phyloP scores from a whole-genome alignment of 495 filamentous ascomycete species.

The Apodospora peruviana region DNA sequence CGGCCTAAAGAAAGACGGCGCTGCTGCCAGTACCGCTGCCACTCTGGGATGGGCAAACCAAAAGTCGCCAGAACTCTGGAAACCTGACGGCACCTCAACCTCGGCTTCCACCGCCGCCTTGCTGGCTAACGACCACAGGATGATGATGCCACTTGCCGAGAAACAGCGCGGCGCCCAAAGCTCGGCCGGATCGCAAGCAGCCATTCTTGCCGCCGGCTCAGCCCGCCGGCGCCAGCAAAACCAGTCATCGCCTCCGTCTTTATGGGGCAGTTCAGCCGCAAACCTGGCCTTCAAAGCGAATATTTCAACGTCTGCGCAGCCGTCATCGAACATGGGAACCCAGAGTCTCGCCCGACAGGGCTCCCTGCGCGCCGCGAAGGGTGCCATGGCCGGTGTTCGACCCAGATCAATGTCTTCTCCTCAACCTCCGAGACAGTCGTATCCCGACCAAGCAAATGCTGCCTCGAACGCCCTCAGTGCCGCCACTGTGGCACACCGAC shows the following conservation, averaged over 20 bases:
- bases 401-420: conserved; percentile 65
- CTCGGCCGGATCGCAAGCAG: conserved; percentile 64
- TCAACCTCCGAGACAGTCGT: conserved; percentile 32
- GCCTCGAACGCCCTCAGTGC: conserved; percentile 61
- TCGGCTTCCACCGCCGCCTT: conserved; percentile 65
- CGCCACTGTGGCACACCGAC: conserved; percentile 53
- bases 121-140: conserved; percentile 62
- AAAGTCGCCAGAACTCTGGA: conserved; percentile 56
- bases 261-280: conserved; percentile 54
- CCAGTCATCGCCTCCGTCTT: conserved; percentile 29
- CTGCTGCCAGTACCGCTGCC: conserved; percentile 69
- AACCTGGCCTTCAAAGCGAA: conserved; percentile 44
- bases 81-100: conserved; percentile 45
- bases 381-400: conserved; percentile 58
- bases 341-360: conserved; percentile 35
- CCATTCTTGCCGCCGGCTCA: conserved; percentile 56
- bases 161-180: conserved; percentile 52
- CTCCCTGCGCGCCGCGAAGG: conserved; percentile 67
- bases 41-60: conserved; percentile 65
- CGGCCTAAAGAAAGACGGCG: conserved; percentile 55
- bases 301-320: conserved; percentile 1
- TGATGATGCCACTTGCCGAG: conserved; percentile 49
- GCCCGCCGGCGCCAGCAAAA: conserved; percentile 47
- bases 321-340: conserved; percentile 5
- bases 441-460: conserved; percentile 55